Percentiles rank a stretch among this genome's conserved stretches.
These are phyloP conservation scores for Claviceps quebecensis DNA, from an alignment of 2,329 filamentous ascomycete species.

Conservation along the genomic window DNA sequence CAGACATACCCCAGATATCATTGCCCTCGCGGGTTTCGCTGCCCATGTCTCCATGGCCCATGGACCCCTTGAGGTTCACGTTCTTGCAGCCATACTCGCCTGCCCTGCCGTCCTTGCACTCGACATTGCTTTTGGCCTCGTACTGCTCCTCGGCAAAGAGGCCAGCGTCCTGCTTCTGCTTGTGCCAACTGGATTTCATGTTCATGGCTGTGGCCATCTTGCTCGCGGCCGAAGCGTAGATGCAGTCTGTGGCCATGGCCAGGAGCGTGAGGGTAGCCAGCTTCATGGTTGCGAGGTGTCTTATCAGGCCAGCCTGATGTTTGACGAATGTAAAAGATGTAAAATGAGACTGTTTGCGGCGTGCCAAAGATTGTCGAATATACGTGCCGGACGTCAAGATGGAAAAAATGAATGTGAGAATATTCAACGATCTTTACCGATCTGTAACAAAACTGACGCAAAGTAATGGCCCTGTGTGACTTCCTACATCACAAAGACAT, in stretches of 20 bases:
- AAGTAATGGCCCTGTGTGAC: background rate
- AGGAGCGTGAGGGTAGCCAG: background rate
- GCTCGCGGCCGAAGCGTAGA: background rate
- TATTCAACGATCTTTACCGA: no score
- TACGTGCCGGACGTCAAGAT: background rate
- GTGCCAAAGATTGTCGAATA: background rate
- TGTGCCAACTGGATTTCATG: background rate
- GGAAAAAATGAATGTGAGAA: background rate
- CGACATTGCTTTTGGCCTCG: background rate
- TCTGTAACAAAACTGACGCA: background rate
- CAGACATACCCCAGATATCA: slow-evolving; percentile 17
- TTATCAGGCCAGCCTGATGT: no score
- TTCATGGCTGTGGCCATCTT: background rate
- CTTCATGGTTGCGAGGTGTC: background rate
- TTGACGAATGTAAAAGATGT: no score
- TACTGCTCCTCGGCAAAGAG: background rate
- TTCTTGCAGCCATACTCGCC: slow-evolving; percentile 21
- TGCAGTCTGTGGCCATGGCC: background rate
- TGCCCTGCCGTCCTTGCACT: background rate
- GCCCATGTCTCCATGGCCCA: slow-evolving; percentile 22
- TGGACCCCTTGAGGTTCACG: slow-evolving; percentile 22
- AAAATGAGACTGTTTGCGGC: no score
- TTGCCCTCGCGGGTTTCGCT: slow-evolving; percentile 20
- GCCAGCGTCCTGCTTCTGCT: background rate
- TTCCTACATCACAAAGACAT: background rate